These are phyloP conservation scores for Calonectria pauciramosa DNA, from an alignment of 2,329 filamentous ascomycete genomes.

Conservation along the genomic window DNA sequence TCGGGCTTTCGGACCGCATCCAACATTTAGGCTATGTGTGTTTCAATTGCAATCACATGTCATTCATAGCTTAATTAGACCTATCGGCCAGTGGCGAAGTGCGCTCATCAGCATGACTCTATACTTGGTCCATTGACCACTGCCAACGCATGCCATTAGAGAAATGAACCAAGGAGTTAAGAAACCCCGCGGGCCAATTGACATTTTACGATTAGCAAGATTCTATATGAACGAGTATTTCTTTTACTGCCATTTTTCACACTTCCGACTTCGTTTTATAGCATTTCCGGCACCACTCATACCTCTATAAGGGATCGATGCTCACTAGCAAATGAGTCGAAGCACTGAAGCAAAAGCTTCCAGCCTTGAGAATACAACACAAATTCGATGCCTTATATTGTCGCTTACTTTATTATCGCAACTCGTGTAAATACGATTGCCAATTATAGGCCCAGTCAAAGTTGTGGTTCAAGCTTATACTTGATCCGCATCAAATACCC, in stretches of 20 bases:
- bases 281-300: too few species aligned
- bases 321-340: too few species aligned
- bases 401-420: too few species aligned
- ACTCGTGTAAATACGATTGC: not conserved
- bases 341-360: too few species aligned
- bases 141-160: too few species aligned
- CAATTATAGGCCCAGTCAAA: not conserved
- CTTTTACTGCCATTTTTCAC: not conserved
- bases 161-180: not conserved
- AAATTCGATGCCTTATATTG: too few species aligned
- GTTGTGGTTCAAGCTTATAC: not conserved
- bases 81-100: not conserved
- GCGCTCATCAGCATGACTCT: not conserved
- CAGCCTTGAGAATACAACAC: too few species aligned
- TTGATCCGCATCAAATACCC: too few species aligned
- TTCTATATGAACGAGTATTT: not conserved
- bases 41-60: not conserved
- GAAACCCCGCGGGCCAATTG: not conserved
- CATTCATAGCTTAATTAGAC: not conserved
- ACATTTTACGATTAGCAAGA: not conserved
- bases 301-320: too few species aligned
- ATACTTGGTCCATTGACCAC: not conserved
- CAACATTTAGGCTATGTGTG: not conserved
- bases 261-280: too few species aligned
- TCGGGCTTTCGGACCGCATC: not conserved